These are phyloP conservation scores for Syzygium jambos DNA, from an alignment of 345 rosid species.

Conservation along the genomic window DNA sequence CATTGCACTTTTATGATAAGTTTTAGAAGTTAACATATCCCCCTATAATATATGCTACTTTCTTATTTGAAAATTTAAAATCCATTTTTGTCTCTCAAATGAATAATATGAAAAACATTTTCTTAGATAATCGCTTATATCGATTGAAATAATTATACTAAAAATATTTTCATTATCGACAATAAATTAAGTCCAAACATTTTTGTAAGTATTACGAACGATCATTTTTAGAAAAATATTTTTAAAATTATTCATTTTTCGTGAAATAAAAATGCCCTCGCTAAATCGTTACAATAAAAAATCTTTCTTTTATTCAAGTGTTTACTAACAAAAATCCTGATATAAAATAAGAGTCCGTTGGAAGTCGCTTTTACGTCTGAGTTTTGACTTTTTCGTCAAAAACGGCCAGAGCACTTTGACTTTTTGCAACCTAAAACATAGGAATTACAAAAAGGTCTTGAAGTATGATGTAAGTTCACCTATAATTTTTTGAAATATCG, in stretches of 20 bases:
- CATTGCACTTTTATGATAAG: too few relatives aligned
- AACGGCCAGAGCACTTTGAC: not conserved
- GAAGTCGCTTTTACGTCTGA: not conserved
- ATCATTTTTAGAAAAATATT: not conserved
- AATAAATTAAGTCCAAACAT: not conserved
- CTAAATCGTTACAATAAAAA: not conserved
- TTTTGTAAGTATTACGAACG: too few relatives aligned
- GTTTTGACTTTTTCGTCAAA: not conserved
- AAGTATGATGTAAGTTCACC: not conserved
- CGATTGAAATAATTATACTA: not conserved
- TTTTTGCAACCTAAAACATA: not conserved
- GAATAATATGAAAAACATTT: not conserved
- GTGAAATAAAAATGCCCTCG: rapidly evolving
- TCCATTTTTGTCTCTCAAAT: not conserved
- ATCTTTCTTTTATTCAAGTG: not conserved
- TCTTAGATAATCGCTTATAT: not conserved
- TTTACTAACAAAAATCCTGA: not conserved
- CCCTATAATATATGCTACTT: not conserved
- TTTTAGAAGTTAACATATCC: not conserved
- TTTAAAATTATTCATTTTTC: not conserved
- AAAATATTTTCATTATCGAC: not conserved
- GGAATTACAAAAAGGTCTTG: not conserved
- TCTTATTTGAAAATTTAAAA: not conserved
- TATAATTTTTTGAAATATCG: not conserved
- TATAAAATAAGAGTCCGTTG: not conserved